phyloP scores from a whole-genome alignment of 176 grass and related monocot genomes.

The Triticum timopheevii region DNA sequence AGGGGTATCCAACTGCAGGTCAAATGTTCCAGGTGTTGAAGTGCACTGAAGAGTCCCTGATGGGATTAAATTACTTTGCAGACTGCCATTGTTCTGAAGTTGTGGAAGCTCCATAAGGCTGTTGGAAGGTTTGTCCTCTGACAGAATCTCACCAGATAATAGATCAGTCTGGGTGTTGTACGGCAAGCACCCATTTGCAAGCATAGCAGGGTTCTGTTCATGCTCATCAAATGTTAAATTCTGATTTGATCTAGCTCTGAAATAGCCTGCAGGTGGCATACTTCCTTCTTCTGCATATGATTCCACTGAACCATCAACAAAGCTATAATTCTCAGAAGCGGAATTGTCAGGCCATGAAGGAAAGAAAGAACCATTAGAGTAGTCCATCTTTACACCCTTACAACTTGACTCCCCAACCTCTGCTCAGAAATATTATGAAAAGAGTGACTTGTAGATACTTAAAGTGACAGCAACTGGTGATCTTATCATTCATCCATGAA shows the following conservation, averaged over 20 bases:
- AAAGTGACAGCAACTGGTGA: slow-evolving; percentile 8
- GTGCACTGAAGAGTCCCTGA: slow-evolving; percentile 25
- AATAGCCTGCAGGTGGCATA: slow-evolving; percentile 34
- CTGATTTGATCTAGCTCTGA: slow-evolving; percentile 26
- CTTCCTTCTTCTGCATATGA: slow-evolving; percentile 40
- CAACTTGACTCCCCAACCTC: background rate
- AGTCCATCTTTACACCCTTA: slow-evolving; percentile 36
- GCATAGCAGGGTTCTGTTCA: slow-evolving; percentile 29
- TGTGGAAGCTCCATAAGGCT: slow-evolving; percentile 37
- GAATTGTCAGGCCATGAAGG: slow-evolving; percentile 48
- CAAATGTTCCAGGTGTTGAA: slow-evolving; percentile 37
- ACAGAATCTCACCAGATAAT: slow-evolving; percentile 25
- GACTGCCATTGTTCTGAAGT: slow-evolving; percentile 31
- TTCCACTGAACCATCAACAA: slow-evolving; percentile 41
- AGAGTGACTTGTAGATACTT: slow-evolving; percentile 20
- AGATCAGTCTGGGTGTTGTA: slow-evolving; percentile 23
- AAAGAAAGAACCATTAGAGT: slow-evolving; percentile 43
- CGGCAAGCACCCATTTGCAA: slow-evolving; percentile 27
- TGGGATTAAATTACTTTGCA: slow-evolving; percentile 27
- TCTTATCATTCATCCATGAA: slow-evolving; percentile 22
- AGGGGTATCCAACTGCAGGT: slow-evolving; percentile 34
- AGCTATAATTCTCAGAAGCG: slow-evolving; percentile 28
- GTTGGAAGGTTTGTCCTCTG: slow-evolving; percentile 17
- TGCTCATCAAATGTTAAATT: slow-evolving; percentile 31
- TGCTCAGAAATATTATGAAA: slow-evolving; percentile 5